Evolutionary conservation across 2,329 filamentous ascomycete species (phyloP).

Genomic region (Neonectria ditissima): DNA sequence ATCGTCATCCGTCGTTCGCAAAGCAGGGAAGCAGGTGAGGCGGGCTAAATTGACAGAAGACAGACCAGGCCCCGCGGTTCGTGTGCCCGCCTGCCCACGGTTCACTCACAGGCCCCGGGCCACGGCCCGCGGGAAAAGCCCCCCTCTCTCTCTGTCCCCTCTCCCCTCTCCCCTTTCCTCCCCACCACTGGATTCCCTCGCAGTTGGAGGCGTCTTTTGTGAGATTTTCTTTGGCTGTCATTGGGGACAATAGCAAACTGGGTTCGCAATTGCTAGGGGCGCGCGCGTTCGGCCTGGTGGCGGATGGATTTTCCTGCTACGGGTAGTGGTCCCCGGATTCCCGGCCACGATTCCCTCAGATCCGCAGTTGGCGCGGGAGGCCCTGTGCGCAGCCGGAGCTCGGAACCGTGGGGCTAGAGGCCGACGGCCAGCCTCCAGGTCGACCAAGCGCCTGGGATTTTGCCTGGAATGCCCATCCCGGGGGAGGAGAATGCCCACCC

Average conservation of each 20-base stretch:
- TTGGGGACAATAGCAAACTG: background rate
- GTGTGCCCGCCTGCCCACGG: too few species aligned
- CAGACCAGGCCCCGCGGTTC: background rate
- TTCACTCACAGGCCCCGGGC: background rate
- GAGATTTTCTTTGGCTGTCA: background rate
- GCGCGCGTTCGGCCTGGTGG: background rate
- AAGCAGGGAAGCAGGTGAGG: background rate
- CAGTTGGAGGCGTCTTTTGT: background rate
- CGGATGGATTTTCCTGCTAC: background rate
- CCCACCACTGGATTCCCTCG: background rate
- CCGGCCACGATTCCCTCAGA: background rate
- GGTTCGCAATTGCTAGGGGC: background rate
- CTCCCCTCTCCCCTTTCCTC: background rate
- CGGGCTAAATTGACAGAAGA: too few species aligned
- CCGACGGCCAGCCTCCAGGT: too few species aligned
- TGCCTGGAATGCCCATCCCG: constrained; percentile 3
- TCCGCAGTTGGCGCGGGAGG: constrained; percentile 21
- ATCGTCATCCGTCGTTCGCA: background rate
- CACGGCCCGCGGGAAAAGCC: background rate
- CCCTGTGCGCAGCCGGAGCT: constrained; percentile 18
- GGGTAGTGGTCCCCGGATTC: background rate
- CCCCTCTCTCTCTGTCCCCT: background rate
- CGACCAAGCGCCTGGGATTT: constrained; percentile 16
- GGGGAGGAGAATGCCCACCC: constrained; percentile 7
- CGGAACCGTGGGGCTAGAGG: constrained; percentile 8